Conservation (phyloP, 495 filamentous ascomycete genomes). For the Aspergillus sclerotiicarbonarius region DNA sequence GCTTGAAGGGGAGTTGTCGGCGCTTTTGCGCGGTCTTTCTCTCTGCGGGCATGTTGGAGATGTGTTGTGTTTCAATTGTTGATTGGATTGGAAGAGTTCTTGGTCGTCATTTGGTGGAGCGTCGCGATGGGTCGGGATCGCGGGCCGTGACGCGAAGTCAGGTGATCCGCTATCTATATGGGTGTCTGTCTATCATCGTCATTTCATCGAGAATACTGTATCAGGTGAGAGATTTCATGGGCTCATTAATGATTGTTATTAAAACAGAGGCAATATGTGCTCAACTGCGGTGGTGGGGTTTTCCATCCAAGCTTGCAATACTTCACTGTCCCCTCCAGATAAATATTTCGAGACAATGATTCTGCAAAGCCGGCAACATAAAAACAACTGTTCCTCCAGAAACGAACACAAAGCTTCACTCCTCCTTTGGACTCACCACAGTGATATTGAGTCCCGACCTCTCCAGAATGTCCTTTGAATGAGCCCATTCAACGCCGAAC, state of each 20-base stretch:
- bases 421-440: conserved; percentile 24
- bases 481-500: conserved; percentile 40
- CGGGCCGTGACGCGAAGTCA: conserved; percentile 34
- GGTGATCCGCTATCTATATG: conserved; percentile 24
- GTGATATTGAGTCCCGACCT: conserved; percentile 22
- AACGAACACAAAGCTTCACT: background rate
- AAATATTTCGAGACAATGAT: no score
- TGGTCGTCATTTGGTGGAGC: no score
- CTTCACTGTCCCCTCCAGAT: no score
- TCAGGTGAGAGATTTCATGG: no score
- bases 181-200: background rate
- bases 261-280: no score
- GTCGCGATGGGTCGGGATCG: background rate
- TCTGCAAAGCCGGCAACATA: background rate
- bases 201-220: no score
- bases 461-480: conserved; percentile 24
- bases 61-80: background rate
- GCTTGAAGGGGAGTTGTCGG: conserved; percentile 49
- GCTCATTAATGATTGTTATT: no score
- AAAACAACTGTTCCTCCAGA: background rate
- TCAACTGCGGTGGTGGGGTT: no score
- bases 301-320: no score
- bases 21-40: conserved; percentile 39
- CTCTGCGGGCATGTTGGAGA: conserved; percentile 34
- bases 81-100: background rate